Base-by-base conservation (phyloP, 805 yeast species). In the Dipodascus geniculatus region DNA sequence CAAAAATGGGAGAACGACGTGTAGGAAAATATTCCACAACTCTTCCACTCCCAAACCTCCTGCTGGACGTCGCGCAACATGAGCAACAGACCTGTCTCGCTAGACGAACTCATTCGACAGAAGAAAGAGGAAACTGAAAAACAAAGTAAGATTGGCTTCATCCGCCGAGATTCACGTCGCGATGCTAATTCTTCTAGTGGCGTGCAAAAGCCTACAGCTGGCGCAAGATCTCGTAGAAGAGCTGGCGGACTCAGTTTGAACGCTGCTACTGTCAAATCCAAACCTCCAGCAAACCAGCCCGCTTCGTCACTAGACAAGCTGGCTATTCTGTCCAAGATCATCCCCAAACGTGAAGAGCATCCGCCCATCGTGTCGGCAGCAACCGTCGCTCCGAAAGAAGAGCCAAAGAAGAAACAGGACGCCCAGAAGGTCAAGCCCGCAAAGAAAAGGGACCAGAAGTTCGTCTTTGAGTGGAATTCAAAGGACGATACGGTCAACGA, bases 391-490 rank as follows among this genome's bases (percentile, higher is more conserved):
- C 48, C 51, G 55, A 54, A 20, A 51, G 51, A 38, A 54, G 52
- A n/a, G 16, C 38, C 35, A 49, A 54, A 11, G 59, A 54, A 33
- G 51, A 35, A 16, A 53, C 20, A 54, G 33, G n/a, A 47, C 51
- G 3, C 8, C 33, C 31, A 55, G 38, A 20, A 54, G 47, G 52
- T 38, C 19, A 19, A 35, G 49, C 48, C 6, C 23, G 47, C 51
- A 52, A 55, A 48, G 57, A 55, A 53, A 35, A 54, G 55, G 11
- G 58, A 57, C 11, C 57, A 60, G 6, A 61, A 74, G 58, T 86
- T 84, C 66, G 71, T 73, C 8, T 86, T 87, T 65, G 83, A 77
- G 11, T 87, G 96, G 95, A 74, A 75, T 55, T 71, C 68, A 1
- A 71, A 72, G 0, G 93, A 85, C 14, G 96, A 87, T 63, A 85